Base-by-base conservation (phyloP, 1,139 yeast genomes). In the Suhomyces ambrosiae region DNA sequence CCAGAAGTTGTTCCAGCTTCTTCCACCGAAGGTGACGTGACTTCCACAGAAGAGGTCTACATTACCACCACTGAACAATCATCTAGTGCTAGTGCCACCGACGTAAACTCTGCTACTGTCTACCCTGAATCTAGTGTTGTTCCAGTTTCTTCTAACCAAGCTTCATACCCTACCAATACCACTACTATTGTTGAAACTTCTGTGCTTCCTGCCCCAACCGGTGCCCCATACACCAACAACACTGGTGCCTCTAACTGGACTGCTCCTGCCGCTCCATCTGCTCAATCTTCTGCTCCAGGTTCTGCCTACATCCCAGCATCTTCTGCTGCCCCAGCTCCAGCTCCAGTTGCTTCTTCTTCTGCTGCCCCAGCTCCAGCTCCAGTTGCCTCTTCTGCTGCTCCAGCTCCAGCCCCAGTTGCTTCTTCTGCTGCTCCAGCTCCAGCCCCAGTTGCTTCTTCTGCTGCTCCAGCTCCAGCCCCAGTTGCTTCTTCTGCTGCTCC, bases 81-180 rank as follows among this genome's bases (percentile, higher is more conserved):
- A 16, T 14, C 19, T 11, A 27, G 19, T 27, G 40, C 37, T 36
- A 44, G 45, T 32, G 39, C 32, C 32, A 27, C 35, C 14, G 27
- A 32, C 21, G 41, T 34, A 29, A 40, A 41, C 30, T 19, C 30
- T 37, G 38, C 41, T 33, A 41, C 48, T 40, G 40, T 39, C 45
- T 33, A 43, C 37, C 44, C 48, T 28, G 38, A 32, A 22, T 38
- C 49, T 23, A 33, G 42, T 18, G 24, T 33, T 6, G 25, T 36
- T 24, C 34, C 34, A n/a, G 35, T 17, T 6, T 7, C 24, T 10
- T 7, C 24, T 10, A 12, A 5, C n/a, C n/a, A 12, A 10, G 23
- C 31, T 27, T 28, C 36, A 16, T 23, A 27, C 28, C 32, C 31
- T 9, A 21, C 27, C 14, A 29, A 17, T 28, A 12, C 32, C 32